These are phyloP conservation scores for Neospermospora avenae DNA, from an alignment of 2,329 filamentous ascomycete species.

Conservation along the genomic window DNA sequence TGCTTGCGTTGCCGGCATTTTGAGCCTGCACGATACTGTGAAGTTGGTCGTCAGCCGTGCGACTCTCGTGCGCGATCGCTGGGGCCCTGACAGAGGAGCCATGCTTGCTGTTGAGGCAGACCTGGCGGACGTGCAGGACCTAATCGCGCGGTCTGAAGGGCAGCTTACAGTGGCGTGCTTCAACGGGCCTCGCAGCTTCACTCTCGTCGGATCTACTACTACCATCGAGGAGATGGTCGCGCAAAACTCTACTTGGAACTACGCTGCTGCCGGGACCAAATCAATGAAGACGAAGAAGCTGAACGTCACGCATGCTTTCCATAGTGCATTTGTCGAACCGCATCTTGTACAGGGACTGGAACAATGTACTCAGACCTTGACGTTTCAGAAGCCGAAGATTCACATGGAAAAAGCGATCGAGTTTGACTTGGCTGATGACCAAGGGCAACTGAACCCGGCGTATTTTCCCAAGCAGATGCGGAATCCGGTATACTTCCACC, in stretches of 20 bases:
- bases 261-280: neutral
- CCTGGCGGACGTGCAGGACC: neutral
- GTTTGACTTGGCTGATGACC: too few species aligned
- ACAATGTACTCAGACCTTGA: neutral
- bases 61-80: neutral
- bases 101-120: neutral
- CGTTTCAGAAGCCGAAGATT: neutral
- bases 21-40: neutral
- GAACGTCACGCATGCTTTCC: neutral
- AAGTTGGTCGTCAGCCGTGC: neutral
- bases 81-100: neutral
- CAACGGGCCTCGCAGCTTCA: neutral
- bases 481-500: neutral
- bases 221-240: neutral
- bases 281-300: neutral
- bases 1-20: neutral
- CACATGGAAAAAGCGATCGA: neutral
- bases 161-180: neutral
- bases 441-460: neutral
- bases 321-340: neutral
- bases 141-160: neutral
- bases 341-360: neutral
- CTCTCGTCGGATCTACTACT: neutral
- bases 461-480: neutral
- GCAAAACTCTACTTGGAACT: too few species aligned